Base-by-base conservation (phyloP, 1,284 basidiomycete species). In the Golubevia sp. region DNA sequence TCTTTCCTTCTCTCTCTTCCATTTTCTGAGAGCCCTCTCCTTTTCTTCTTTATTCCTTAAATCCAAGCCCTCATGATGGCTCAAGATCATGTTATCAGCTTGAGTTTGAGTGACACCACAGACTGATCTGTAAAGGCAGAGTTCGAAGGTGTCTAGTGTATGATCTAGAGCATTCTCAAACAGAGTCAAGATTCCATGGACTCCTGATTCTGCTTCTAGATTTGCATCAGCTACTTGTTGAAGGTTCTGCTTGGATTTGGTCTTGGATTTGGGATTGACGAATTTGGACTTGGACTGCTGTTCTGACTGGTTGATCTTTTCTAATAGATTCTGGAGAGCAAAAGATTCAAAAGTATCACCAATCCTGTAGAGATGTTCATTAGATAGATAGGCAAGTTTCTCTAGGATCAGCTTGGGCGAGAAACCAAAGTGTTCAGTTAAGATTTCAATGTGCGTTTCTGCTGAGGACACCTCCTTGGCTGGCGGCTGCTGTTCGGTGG, bases 351-450 rank as follows among this genome's bases (percentile, higher is more conserved):
- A 69, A 30, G 71, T 61, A 49, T 66, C 66, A 3, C 70, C 74
- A 21, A 78, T 66, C 38, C 66, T 61, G 59, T 83, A 81, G 23
- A 83, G 63, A 50, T 75, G 74, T 56, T 81, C 79, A 62, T 81
- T 83, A 38, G 80, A 72, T 1, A 73, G 62, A 34, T 77, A 73
- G 26, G 77, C 77, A 26, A 83, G 66, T 26, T 71, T 68, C 50
- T 83, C 80, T 59, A 81, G 73, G 57, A 76, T 74, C 3, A 67
- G 69, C n/a, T 72, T 71, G 1, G 79, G 77, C 27, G 79, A 73
- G 63, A 77, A 77, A 55, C 79, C 79, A 58, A 83, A 77, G 44
- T 80, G 70, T 64, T 83, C 79, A n/a, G 79, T 81, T n/a, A 82
- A 69, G 5, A 82, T 53, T n/a, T 61, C 59, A 25, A 61, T 13